A percentile compares a stretch with the other conserved stretches of the same genome.
These are phyloP conservation scores for Apiosordaria backusii DNA, from an alignment of 495 filamentous ascomycete species.

Conservation along the genomic window DNA sequence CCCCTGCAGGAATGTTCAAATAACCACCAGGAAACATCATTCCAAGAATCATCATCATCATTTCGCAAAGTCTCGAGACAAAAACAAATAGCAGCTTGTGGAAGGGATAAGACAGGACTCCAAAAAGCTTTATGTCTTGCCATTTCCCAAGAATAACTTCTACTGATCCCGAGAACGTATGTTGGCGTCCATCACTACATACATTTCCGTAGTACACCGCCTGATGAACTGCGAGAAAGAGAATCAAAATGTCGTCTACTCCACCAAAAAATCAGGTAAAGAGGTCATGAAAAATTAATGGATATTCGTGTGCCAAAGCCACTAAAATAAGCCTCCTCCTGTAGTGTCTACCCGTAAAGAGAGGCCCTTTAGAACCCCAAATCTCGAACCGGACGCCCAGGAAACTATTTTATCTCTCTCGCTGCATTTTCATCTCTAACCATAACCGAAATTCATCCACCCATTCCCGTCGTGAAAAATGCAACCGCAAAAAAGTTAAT, in stretches of 20 bases:
- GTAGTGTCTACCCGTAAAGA: slow-evolving; percentile 23
- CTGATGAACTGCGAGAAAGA: slow-evolving; percentile 35
- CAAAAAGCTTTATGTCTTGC: too few relatives aligned
- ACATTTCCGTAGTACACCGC: slow-evolving; percentile 34
- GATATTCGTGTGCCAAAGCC: slow-evolving; percentile 31
- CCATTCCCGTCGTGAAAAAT: slow-evolving; percentile 36
- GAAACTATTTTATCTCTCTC: slow-evolving; percentile 29
- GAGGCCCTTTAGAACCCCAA: slow-evolving; percentile 32
- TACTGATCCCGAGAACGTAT: slow-evolving; percentile 16
- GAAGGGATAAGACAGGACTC: too few relatives aligned
- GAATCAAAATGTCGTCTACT: slow-evolving; percentile 22
- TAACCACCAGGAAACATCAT: neutral
- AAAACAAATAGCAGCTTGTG: too few relatives aligned
- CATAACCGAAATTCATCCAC: slow-evolving; percentile 32
- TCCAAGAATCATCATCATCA: neutral
- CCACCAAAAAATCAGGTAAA: slow-evolving; percentile 10
- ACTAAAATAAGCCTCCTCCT: slow-evolving; percentile 27
- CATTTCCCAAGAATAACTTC: slow-evolving; percentile 32
- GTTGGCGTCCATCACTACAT: slow-evolving; percentile 30
- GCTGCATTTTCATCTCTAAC: slow-evolving; percentile 33
- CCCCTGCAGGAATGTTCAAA: neutral
- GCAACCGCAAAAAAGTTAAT: slow-evolving; percentile 35
- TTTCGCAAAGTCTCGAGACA: neutral
- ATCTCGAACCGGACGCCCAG: slow-evolving; percentile 25
- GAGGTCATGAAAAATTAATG: slow-evolving; percentile 35